A percentile compares a stretch with the other conserved stretches of the same genome.
phyloP scores from a whole-genome alignment of 1,284 basidiomycete species.

The Cystobasidium slooffiae region DNA sequence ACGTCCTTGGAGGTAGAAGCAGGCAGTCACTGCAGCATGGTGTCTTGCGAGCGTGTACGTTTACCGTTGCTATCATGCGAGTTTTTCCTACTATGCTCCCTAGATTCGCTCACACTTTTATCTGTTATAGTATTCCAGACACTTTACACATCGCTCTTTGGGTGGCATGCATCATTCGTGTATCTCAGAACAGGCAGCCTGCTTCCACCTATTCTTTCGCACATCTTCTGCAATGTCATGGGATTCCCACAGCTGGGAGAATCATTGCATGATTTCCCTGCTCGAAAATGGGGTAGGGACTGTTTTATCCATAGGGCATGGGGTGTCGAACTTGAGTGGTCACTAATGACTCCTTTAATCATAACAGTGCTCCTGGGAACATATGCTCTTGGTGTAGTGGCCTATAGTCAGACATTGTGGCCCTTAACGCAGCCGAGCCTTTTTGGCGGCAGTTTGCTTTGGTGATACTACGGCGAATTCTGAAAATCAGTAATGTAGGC shows the following conservation, averaged over 20 bases:
- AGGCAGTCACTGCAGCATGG: constrained; percentile 68
- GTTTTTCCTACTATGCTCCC: not conserved
- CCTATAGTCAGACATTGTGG: constrained; percentile 43
- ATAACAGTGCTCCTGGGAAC: constrained; percentile 19
- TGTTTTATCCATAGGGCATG: not conserved
- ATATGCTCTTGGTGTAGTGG: constrained; percentile 21
- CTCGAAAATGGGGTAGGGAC: constrained; percentile 58
- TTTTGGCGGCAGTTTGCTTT: constrained; percentile 47
- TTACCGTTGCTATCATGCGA: not conserved
- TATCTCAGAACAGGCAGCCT: constrained; percentile 71
- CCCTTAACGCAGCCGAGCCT: constrained; percentile 49
- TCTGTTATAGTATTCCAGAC: constrained; percentile 76
- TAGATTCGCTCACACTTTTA: not conserved
- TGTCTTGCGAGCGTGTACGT: constrained; percentile 66
- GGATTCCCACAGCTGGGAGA: constrained; percentile 69
- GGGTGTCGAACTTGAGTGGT: not conserved
- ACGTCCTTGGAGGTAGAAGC: constrained; percentile 70
- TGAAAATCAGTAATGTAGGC: not conserved
- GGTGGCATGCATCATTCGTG: constrained; percentile 83
- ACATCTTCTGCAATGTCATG: constrained; percentile 93
- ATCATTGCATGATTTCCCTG: constrained; percentile 59
- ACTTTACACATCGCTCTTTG: constrained; percentile 86
- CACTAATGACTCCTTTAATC: not conserved
- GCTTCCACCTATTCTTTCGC: constrained; percentile 68
- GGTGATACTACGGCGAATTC: constrained; percentile 30